Evolutionary conservation across 371 early-diverging fungal genomes (phyloP).

Genomic region (Mortierella sp.): DNA sequence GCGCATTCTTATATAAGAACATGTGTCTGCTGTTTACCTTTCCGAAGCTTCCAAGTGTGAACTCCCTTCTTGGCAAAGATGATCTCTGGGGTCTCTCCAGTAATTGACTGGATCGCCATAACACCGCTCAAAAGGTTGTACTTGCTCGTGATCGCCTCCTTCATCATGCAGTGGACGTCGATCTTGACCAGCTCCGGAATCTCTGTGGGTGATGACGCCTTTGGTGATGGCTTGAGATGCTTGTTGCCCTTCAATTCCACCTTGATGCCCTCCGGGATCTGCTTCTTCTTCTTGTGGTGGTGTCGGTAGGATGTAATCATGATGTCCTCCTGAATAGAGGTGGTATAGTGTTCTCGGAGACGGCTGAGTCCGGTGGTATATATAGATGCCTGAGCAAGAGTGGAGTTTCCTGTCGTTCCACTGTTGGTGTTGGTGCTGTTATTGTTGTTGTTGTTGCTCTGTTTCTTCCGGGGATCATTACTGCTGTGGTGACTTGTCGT

Average conservation of each 20-base stretch:
- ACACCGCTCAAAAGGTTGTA: slow-evolving; percentile 89
- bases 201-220: slow-evolving; percentile 62
- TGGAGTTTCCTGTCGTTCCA: not conserved
- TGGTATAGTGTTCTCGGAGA: slow-evolving; percentile 86
- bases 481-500: not conserved
- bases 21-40: slow-evolving; percentile 58
- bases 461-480: slow-evolving; percentile 25
- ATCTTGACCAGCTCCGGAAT: slow-evolving; percentile 79
- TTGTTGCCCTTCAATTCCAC: slow-evolving; percentile 69
- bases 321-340: slow-evolving; percentile 87
- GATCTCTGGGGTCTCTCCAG: slow-evolving; percentile 86
- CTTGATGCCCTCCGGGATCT: slow-evolving; percentile 35
- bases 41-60: slow-evolving; percentile 87
- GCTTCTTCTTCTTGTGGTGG: slow-evolving; percentile 53
- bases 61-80: slow-evolving; percentile 86
- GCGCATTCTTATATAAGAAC: too few relatives aligned
- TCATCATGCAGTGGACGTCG: slow-evolving; percentile 83
- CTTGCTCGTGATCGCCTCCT: slow-evolving; percentile 91
- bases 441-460: not conserved
- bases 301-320: slow-evolving; percentile 89
- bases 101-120: slow-evolving; percentile 92
- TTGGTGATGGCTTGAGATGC: slow-evolving; percentile 68
- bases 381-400: slow-evolving; percentile 29
- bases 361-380: slow-evolving; percentile 68
- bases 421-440: too few relatives aligned